phyloP scores from a whole-genome alignment of 495 filamentous ascomycete species.

The Neurospora intermedia region DNA sequence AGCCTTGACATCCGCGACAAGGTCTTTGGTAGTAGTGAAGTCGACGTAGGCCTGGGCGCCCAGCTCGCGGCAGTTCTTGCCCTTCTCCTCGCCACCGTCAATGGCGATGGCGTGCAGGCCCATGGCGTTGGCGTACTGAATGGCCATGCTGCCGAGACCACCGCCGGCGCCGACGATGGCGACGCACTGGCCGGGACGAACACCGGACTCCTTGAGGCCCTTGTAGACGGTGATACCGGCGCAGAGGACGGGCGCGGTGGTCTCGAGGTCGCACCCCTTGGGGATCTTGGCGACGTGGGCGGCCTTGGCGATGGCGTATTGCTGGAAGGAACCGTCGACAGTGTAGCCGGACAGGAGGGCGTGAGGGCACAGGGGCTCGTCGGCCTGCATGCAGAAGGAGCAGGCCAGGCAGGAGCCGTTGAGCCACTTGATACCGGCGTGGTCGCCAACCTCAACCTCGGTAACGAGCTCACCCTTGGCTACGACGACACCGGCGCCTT shows the following conservation, averaged over 20 bases:
- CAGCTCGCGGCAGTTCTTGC: slow-evolving; percentile 51
- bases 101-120: slow-evolving; percentile 69
- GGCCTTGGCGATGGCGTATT: slow-evolving; percentile 82
- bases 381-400: slow-evolving; percentile 61
- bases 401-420: slow-evolving; percentile 74
- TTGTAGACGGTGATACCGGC: slow-evolving; percentile 93
- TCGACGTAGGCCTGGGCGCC: slow-evolving; percentile 69
- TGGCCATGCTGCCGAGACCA: slow-evolving; percentile 70
- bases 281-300: slow-evolving; percentile 71
- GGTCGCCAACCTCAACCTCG: slow-evolving; percentile 67
- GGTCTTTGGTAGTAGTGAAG: slow-evolving; percentile 58
- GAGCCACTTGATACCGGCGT: slow-evolving; percentile 84
- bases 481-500: slow-evolving; percentile 80
- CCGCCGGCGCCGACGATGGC: slow-evolving; percentile 86
- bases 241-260: slow-evolving; percentile 70
- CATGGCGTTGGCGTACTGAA: slow-evolving; percentile 87
- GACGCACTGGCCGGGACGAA: slow-evolving; percentile 62
- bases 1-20: slow-evolving; percentile 74
- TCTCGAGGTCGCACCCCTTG: slow-evolving; percentile 64
- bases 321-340: slow-evolving; percentile 86
- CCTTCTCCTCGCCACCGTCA: slow-evolving; percentile 72
- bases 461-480: slow-evolving; percentile 62
- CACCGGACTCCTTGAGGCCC: slow-evolving; percentile 74
- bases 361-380: slow-evolving; percentile 63
- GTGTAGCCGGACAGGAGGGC: slow-evolving; percentile 77